phyloP scores from a whole-genome alignment of 2,329 filamentous ascomycete genomes.

The Claviceps pazoutovae region DNA sequence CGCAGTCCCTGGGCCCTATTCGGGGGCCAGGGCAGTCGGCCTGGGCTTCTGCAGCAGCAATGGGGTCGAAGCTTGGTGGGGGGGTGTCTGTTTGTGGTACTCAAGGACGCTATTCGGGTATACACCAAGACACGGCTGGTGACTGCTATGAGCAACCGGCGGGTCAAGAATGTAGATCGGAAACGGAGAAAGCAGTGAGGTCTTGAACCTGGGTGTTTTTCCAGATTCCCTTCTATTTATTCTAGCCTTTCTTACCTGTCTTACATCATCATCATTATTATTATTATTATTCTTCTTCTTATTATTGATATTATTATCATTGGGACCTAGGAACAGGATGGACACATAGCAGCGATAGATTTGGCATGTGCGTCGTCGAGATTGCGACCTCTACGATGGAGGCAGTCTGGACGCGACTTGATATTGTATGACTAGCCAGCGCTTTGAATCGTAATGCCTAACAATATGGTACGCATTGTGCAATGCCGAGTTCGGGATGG shows the following conservation, averaged over 20 bases:
- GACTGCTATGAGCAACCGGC: constrained; percentile 38
- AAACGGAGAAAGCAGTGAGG: constrained; percentile 10
- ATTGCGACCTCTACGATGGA: neutral
- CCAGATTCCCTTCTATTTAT: neutral
- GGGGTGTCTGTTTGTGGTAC: constrained; percentile 73
- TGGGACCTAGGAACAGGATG: no score
- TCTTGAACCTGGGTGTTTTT: neutral
- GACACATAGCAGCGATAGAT: no score
- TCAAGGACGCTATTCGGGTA: constrained; percentile 53
- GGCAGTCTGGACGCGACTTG: neutral
- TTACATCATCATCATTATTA: neutral
- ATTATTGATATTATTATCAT: no score
- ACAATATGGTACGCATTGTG: no score
- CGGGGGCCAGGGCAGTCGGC: constrained; percentile 22
- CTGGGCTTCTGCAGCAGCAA: constrained; percentile 62
- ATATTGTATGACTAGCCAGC: neutral
- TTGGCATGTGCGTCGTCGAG: neutral
- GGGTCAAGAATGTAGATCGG: constrained; percentile 37
- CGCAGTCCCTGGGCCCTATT: constrained; percentile 12
- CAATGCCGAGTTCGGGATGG: no score
- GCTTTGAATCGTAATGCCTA: no score
- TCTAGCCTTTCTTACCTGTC: neutral
- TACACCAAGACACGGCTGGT: constrained; percentile 52
- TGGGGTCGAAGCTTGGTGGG: constrained; percentile 87
- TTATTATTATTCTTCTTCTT: no score